These are phyloP conservation scores for Cryphonectria parasitica DNA, from an alignment of 2,329 filamentous ascomycete genomes.

Conservation along the genomic window DNA sequence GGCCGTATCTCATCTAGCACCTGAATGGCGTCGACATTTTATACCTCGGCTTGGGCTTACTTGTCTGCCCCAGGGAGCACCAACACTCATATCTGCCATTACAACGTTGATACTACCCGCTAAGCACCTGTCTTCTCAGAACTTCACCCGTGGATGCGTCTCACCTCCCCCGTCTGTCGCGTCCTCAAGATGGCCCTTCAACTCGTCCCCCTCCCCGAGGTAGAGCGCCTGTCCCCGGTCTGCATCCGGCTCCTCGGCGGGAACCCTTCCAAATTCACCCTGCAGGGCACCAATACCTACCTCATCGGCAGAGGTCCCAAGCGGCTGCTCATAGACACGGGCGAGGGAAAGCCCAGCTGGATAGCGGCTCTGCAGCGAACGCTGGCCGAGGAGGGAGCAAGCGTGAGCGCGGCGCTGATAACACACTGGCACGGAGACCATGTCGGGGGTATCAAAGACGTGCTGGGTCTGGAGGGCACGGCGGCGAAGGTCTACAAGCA, in stretches of 20 bases:
- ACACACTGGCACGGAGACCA: slow-evolving; percentile 96
- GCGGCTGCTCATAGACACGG: slow-evolving; percentile 88
- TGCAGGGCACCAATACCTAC: slow-evolving; percentile 92
- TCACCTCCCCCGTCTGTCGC: slow-evolving; percentile 13
- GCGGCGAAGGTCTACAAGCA: slow-evolving; percentile 65
- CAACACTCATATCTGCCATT: neutral
- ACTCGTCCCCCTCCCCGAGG: slow-evolving; percentile 68
- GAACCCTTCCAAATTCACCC: slow-evolving; percentile 82
- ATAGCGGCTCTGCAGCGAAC: slow-evolving; percentile 64
- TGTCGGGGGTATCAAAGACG: slow-evolving; percentile 72
- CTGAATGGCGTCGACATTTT: slow-evolving; percentile 20
- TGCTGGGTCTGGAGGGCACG: slow-evolving; percentile 64
- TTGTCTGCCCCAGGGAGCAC: neutral
- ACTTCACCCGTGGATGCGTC: slow-evolving; percentile 12
- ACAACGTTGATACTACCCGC: neutral
- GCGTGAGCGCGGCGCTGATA: slow-evolving; percentile 71
- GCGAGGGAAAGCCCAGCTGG: slow-evolving; percentile 80
- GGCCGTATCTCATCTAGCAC: slow-evolving; percentile 10
- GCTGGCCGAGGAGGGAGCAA: slow-evolving; percentile 69
- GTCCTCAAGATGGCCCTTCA: slow-evolving; percentile 59
- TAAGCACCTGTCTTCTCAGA: neutral
- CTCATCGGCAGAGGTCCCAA: slow-evolving; percentile 75
- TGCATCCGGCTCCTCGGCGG: slow-evolving; percentile 86
- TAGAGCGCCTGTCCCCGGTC: slow-evolving; percentile 76
- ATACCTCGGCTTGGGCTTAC: slow-evolving; percentile 4